Evolutionary conservation across 2,329 filamentous ascomycete species (phyloP).

Genomic region (Bisporella sp.): DNA sequence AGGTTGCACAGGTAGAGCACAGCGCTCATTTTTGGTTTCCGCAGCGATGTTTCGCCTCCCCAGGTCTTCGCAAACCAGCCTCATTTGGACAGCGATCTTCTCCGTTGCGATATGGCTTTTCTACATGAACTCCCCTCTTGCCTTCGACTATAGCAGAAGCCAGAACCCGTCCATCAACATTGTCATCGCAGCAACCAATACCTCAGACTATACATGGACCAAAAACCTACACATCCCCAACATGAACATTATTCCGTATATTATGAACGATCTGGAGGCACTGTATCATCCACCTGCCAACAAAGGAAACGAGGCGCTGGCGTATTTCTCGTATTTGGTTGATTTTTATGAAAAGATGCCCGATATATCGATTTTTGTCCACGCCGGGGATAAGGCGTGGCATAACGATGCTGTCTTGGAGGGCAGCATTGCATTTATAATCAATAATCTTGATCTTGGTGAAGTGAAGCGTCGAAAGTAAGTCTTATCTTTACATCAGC

Average conservation of each 20-base stretch:
- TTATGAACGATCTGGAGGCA: slow-evolving; percentile 41
- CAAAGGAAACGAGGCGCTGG: slow-evolving; percentile 56
- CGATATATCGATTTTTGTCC: slow-evolving; percentile 54
- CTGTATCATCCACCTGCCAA: slow-evolving; percentile 43
- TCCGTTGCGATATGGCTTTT: too few relatives aligned
- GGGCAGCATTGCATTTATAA: slow-evolving; percentile 23
- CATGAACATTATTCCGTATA: slow-evolving; percentile 34
- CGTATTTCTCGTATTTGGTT: slow-evolving; percentile 55
- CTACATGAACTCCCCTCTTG: too few relatives aligned
- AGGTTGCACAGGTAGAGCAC: too few relatives aligned
- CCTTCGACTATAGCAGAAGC: too few relatives aligned
- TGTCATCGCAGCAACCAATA: slow-evolving; percentile 5
- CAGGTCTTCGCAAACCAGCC: too few relatives aligned
- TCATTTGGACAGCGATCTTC: too few relatives aligned
- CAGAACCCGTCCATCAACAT: background rate
- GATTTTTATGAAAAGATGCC: slow-evolving; percentile 53
- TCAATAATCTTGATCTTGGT: slow-evolving; percentile 28
- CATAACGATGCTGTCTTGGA: slow-evolving; percentile 31
- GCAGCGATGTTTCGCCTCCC: too few relatives aligned
- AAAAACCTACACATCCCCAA: slow-evolving; percentile 2
- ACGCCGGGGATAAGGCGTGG: slow-evolving; percentile 44
- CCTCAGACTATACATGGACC: slow-evolving; percentile 6
- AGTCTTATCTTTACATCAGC: too few relatives aligned
- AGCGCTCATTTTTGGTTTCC: too few relatives aligned
- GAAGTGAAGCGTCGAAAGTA: slow-evolving; percentile 27